Percentiles rank a stretch among this genome's conserved stretches.
Conservation (phyloP, 305 asterid genomes). For the Fraxinus floribunda region DNA sequence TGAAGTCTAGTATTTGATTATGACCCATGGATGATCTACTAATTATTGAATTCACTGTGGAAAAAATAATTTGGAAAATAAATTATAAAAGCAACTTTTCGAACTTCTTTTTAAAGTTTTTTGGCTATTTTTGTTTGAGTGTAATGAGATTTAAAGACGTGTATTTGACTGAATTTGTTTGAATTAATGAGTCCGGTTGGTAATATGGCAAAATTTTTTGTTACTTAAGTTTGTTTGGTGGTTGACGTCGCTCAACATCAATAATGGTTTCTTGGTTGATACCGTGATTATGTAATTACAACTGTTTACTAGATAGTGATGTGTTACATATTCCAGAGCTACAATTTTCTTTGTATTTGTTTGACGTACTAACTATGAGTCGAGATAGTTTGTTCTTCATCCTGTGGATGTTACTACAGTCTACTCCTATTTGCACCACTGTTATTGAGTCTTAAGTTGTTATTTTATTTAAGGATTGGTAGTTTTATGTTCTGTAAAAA, state of each 20-base stretch:
- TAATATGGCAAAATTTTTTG: background rate
- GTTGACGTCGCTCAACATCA: background rate
- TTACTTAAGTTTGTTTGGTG: background rate
- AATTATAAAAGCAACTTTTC: background rate
- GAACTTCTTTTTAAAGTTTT: background rate
- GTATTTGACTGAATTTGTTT: background rate
- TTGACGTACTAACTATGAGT: background rate
- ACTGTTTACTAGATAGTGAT: background rate
- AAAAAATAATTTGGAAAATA: background rate
- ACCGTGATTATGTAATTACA: background rate
- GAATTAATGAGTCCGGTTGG: background rate
- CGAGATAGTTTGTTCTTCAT: background rate
- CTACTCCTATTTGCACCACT: background rate
- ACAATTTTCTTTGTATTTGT: background rate
- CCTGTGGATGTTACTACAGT: background rate
- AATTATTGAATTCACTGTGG: background rate
- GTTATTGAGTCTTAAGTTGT: background rate
- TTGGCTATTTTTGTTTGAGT: background rate
- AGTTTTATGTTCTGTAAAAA: background rate
- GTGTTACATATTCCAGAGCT: background rate
- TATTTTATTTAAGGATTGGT: background rate
- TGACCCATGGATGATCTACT: background rate
- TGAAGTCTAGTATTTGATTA: background rate
- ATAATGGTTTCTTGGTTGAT: background rate
- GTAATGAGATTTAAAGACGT: background rate